phyloP scores from a whole-genome alignment of 371 early-diverging fungal species.

The Pancytospora epiphaga region DNA sequence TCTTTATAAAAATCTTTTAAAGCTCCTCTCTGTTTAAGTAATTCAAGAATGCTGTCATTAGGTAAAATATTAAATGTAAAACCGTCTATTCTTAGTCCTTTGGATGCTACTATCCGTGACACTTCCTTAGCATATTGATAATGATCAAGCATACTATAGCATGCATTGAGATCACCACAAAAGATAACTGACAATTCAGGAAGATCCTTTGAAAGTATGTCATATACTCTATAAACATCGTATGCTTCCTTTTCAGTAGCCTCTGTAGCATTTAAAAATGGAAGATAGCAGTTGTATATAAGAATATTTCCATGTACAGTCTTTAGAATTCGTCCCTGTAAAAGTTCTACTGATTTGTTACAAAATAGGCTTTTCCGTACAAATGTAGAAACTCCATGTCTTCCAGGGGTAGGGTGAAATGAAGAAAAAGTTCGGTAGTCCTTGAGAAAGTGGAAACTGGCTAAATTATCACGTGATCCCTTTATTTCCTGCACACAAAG shows the following conservation, averaged over 20 bases:
- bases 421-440: constrained; percentile 70
- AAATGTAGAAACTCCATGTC: constrained; percentile 64
- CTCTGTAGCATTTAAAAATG: constrained; percentile 62
- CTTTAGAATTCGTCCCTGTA: constrained; percentile 67
- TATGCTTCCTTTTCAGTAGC: constrained; percentile 63
- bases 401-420: constrained; percentile 64
- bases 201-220: constrained; percentile 59
- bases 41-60: no score
- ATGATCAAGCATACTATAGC: constrained; percentile 69
- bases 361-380: constrained; percentile 38
- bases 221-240: constrained; percentile 24
- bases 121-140: constrained; percentile 62
- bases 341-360: constrained; percentile 60
- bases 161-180: constrained; percentile 69
- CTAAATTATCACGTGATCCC: constrained; percentile 55
- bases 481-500: constrained; percentile 72
- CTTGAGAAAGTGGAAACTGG: constrained; percentile 43
- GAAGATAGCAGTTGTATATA: constrained; percentile 70
- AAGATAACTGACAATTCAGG: constrained; percentile 63
- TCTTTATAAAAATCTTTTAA: no score
- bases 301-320: constrained; percentile 70
- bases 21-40: no score
- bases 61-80: no score
- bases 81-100: no score
- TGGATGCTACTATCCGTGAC: no score